Evolutionary conservation across 1,284 basidiomycete species (phyloP).

Genomic region (Cryptococcus sp.): DNA sequence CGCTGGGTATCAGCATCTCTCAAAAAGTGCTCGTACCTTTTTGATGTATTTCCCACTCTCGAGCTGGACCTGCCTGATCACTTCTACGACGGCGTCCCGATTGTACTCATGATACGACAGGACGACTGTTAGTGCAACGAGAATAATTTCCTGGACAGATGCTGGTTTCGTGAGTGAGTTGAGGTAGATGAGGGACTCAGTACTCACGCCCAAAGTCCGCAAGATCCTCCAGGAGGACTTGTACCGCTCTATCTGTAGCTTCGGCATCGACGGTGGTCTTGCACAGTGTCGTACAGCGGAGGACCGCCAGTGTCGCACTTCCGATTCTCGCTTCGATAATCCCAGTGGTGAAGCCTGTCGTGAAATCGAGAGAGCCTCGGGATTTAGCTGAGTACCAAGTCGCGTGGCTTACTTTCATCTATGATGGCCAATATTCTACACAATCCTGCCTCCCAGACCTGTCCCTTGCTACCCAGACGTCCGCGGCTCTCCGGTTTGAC

Average conservation of each 20-base stretch:
- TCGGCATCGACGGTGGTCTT: background rate
- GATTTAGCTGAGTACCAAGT: too few species aligned
- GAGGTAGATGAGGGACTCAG: background rate
- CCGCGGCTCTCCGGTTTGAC: conserved; percentile 2
- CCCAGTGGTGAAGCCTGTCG: background rate
- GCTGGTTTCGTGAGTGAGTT: background rate
- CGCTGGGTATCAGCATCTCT: conserved; percentile 7
- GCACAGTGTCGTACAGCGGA: background rate
- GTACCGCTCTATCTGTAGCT: background rate
- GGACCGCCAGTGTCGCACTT: conserved; percentile 7
- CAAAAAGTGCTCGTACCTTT: conserved; percentile 3
- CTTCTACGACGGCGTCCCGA: background rate
- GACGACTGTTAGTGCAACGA: conserved; percentile 11
- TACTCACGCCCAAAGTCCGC: conserved; percentile 14
- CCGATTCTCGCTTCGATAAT: conserved; percentile 3
- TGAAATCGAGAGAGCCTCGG: background rate
- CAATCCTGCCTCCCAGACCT: background rate
- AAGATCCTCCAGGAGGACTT: conserved; percentile 9
- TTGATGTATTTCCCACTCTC: conserved; percentile 2
- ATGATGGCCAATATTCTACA: background rate
- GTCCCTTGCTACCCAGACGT: background rate
- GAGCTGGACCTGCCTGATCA: conserved; percentile 1
- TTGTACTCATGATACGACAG: conserved; percentile 2
- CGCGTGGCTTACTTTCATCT: background rate
- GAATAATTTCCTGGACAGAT: conserved; percentile 24